Base-by-base conservation (phyloP, 2,329 filamentous ascomycete genomes). In the Botrytis fabae region DNA sequence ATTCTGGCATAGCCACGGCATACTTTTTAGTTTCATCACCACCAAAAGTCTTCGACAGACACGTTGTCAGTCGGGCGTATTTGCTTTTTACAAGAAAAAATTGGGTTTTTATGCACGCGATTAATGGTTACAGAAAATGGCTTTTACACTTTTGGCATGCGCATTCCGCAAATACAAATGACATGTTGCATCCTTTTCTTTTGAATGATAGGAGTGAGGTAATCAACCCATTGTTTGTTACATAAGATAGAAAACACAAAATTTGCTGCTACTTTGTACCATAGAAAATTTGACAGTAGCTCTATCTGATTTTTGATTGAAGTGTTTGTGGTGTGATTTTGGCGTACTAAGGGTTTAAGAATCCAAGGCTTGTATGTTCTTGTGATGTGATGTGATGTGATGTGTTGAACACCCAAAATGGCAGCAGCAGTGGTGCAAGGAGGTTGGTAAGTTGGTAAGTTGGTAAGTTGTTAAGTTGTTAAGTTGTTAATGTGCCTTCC, bases 1-100 rank as follows among this genome's bases (percentile, higher is more conserved):
- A 78, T 74, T 77, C 77, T 74, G 75, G 76, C 77, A 77, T 76
- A 76, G 73, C 75, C 73, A 74, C 75, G 70, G 73, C 64, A 72
- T 73, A 74, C 65, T 60, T 51, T 72, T 69, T 57, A 69, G 35
- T 65, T 73, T 48, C 59, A 72, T 44, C 69, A 72, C 69, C 66
- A 69, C 35, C 46, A 76, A 76, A 77, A 75, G 75, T 77, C 72
- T 61, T 75, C 57, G 76, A 59, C 74, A 73, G 72, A 51, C 62
- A 69, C 28, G 28, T 69, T 54, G 71, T 69, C 72, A 70, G 70
- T 75, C 68, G 68, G 74, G 75, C 74, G 74, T 74, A 75, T 74
- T 74, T 78, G 74, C 75, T 76, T 73, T 74, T 73, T 73, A 70
- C 28, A 28, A 59, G 70, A 66, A 71, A 66, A 68, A 60, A 20